These are phyloP conservation scores for Aspergillus sclerotiicarbonarius DNA, from an alignment of 495 filamentous ascomycete species.

Conservation along the genomic window DNA sequence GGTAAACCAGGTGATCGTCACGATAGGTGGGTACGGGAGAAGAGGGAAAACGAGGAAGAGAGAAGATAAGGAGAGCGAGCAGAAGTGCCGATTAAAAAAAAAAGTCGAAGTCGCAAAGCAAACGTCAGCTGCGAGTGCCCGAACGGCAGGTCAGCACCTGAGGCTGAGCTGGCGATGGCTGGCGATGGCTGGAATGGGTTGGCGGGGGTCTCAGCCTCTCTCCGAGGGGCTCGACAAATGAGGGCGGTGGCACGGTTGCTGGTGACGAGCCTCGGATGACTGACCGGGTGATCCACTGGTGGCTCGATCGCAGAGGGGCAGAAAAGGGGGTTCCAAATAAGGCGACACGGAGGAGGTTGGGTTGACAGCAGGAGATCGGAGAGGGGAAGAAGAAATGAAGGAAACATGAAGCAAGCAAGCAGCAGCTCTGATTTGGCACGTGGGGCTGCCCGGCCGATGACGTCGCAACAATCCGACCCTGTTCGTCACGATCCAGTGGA, in stretches of 20 bases:
- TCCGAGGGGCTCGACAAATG: conserved; percentile 12
- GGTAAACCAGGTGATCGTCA: too few relatives aligned
- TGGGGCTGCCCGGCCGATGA: conserved; percentile 27
- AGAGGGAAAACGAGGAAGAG: conserved; percentile 6
- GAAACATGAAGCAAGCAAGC: conserved; percentile 1
- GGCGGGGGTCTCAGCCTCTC: conserved; percentile 14
- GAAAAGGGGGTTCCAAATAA: conserved; percentile 1
- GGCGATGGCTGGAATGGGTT: neutral
- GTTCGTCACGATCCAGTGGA: neutral
- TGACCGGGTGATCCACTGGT: conserved; percentile 7
- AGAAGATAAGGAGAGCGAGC: neutral
- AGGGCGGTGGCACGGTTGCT: conserved; percentile 4
- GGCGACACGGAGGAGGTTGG: neutral
- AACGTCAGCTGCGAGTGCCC: conserved; percentile 10
- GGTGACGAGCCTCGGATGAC: neutral
- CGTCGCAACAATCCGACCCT: conserved; percentile 17
- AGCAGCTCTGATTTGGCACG: conserved; percentile 22
- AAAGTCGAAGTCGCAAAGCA: conserved; percentile 1
- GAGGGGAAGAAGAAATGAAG: conserved; percentile 5
- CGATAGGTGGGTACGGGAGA: too few relatives aligned
- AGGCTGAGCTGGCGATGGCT: conserved; percentile 11
- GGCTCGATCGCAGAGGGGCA: neutral
- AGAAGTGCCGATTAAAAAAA: conserved; percentile 2
- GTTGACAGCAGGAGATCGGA: neutral
- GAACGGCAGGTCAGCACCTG: conserved; percentile 13